Base-by-base conservation (phyloP, 192 early-diverging fungal species). In the Pecoramyces ruminantium region DNA sequence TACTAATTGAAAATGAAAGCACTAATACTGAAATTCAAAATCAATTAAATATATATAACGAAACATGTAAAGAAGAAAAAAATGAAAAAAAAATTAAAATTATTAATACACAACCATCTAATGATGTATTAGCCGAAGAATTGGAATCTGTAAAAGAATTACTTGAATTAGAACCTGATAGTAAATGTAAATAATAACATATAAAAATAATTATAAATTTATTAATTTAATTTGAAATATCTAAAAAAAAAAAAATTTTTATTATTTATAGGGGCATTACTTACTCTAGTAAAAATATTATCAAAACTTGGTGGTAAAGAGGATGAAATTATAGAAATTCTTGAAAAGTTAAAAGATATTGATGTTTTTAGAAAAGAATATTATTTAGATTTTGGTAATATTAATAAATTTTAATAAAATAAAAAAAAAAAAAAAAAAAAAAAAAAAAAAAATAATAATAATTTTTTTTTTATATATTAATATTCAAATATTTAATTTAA, bases 161-260 rank as follows among this genome's bases (percentile, higher is more conserved):
- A 28, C 78, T 90, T 15, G 94, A 95, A 29, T 21, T 94, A 17
- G 95, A 96, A 81, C 93, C 94, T 2, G 92, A 95, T 34, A 91
- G 92, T 80, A 94, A 93, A 90, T 95, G 93, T 94, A 88, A 84
- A 86, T 82, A 34, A 34, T 79, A 34, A 25, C 38, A n/a, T n/a
- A n/a, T n/a, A n/a, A n/a, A n/a, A n/a, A n/a, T n/a, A n/a, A n/a
- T n/a, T n/a, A n/a, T n/a, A n/a, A n/a, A n/a, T n/a, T n/a, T n/a
- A n/a, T n/a, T n/a, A n/a, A n/a, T n/a, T n/a, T n/a, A n/a, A n/a
- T n/a, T n/a, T n/a, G n/a, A n/a, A n/a, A 29, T 27, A 30, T 28
- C 18, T 25, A 8, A 77, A 25, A 83, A 82, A 78, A 83, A 29
- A 83, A 29, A 18, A 9, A 13, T 84, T 40, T 18, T 58, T 21